Evolutionary conservation across 1,284 basidiomycete genomes (phyloP).

Genomic region (Leccinum angustisporum): DNA sequence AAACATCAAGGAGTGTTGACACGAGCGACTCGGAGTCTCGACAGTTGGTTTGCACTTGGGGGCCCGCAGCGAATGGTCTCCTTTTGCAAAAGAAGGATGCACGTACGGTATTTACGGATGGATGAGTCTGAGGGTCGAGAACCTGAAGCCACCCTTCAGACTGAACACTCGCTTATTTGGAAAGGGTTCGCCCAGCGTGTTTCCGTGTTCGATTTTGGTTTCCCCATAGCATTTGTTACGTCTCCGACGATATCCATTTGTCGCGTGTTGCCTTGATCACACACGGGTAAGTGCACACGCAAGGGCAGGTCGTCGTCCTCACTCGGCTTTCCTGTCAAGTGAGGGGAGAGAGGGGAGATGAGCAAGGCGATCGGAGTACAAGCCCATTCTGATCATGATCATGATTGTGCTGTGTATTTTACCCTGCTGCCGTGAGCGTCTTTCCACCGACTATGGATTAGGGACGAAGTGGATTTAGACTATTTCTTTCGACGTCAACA

Average conservation of each 20-base stretch:
- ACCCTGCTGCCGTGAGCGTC: neutral
- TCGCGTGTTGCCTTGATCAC: neutral
- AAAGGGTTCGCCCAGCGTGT: neutral
- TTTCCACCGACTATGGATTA: neutral
- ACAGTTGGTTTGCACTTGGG: no score
- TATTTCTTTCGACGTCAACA: neutral
- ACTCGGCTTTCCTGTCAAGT: neutral
- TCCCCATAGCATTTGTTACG: neutral
- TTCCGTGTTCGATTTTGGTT: neutral
- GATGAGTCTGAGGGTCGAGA: neutral
- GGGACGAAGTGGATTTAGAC: neutral
- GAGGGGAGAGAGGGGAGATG: neutral
- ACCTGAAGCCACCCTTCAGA: neutral
- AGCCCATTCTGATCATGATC: neutral
- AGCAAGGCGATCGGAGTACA: neutral
- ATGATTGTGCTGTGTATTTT: neutral
- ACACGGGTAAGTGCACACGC: neutral
- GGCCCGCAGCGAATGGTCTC: neutral
- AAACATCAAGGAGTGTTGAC: no score
- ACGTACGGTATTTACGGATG: neutral
- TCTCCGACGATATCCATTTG: neutral
- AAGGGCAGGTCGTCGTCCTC: neutral
- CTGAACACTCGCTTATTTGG: neutral
- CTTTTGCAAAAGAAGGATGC: neutral
- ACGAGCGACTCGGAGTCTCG: no score